Evolutionary conservation across 805 yeast genomes (phyloP).

Genomic region (Sugiyamaella mastotermitis): DNA sequence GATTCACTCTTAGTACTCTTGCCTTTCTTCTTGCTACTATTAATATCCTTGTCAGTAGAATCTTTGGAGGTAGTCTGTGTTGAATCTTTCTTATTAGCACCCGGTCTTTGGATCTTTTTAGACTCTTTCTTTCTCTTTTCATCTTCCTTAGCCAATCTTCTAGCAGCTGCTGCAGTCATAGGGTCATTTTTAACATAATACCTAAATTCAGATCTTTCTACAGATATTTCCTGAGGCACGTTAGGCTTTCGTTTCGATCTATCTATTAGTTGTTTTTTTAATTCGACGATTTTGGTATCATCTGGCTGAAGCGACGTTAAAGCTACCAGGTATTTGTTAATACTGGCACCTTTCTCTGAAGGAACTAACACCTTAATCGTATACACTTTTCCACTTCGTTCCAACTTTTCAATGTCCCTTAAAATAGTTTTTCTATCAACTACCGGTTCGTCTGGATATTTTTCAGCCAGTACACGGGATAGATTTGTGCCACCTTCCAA

Average conservation of each 20-base stretch:
- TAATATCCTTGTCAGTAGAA: background rate
- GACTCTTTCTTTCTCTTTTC: constrained; percentile 3
- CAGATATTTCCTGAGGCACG: no score
- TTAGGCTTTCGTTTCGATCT: constrained; percentile 10
- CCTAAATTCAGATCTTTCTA: constrained; percentile 4
- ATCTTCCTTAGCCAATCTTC: background rate
- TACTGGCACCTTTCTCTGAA: constrained; percentile 14
- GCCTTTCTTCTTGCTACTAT: background rate
- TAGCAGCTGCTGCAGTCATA: no score
- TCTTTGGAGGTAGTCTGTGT: background rate
- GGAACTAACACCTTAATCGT: no score
- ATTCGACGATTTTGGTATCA: constrained; percentile 17
- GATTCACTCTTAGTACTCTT: no score
- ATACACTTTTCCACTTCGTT: no score
- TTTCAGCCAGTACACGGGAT: constrained; percentile 36
- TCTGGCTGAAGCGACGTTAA: constrained; percentile 22
- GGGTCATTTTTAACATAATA: constrained; percentile 3
- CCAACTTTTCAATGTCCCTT: constrained; percentile 39
- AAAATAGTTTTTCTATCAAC: constrained; percentile 52
- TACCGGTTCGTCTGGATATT: constrained; percentile 24
- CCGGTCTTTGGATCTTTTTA: background rate
- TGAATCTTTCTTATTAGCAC: background rate
- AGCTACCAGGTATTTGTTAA: constrained; percentile 25
- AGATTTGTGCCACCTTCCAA: constrained; percentile 38
- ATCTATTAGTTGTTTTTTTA: constrained; percentile 15